These are phyloP conservation scores for Paspalum vaginatum DNA, from an alignment of 176 grass and related monocot genomes.

Conservation along the genomic window DNA sequence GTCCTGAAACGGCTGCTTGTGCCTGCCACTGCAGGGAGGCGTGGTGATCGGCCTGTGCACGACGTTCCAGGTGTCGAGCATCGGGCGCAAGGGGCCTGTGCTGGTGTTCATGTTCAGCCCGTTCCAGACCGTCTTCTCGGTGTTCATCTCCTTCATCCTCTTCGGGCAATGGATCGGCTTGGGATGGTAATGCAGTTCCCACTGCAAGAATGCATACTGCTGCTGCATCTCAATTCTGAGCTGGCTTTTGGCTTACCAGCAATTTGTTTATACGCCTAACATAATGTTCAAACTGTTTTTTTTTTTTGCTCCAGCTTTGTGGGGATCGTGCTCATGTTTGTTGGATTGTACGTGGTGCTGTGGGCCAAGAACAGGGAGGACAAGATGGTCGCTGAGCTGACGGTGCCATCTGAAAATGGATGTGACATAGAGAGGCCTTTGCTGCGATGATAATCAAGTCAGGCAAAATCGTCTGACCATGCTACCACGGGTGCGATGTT, in stretches of 20 bases:
- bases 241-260: neutral
- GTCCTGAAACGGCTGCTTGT: neutral
- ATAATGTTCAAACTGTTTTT: neutral
- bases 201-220: constrained; percentile 6
- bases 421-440: constrained; percentile 42
- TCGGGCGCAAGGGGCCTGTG: constrained; percentile 51
- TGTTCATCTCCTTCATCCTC: constrained; percentile 45
- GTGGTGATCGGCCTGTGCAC: constrained; percentile 39
- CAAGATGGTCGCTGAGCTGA: constrained; percentile 29
- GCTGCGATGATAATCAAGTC: neutral
- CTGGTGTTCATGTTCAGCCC: constrained; percentile 62
- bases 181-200: constrained; percentile 35
- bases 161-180: constrained; percentile 46
- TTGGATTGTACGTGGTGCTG: constrained; percentile 64
- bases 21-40: constrained; percentile 44
- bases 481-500: neutral
- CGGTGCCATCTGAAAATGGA: constrained; percentile 1
- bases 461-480: neutral
- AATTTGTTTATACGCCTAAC: neutral
- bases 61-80: constrained; percentile 52
- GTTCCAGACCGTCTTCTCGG: constrained; percentile 49
- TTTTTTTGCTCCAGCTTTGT: constrained; percentile 36
- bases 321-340: constrained; percentile 67
- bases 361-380: constrained; percentile 63
- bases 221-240: neutral